Conservation (phyloP, 192 early-diverging fungal species). For the Podochytrium sp. region DNA sequence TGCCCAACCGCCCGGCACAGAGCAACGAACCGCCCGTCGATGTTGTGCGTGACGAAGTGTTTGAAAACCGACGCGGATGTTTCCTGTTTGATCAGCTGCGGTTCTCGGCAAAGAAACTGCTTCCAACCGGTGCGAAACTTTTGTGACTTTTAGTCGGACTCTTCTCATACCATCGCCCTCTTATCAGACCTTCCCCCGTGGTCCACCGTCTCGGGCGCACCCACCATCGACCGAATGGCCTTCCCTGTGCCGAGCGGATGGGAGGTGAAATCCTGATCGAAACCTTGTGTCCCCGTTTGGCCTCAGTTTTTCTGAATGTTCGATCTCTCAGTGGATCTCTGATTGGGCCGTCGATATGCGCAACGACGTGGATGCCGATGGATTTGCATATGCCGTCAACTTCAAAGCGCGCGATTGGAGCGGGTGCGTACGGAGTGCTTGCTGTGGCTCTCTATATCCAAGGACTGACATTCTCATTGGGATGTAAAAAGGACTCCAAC, state of each 20-base stretch:
- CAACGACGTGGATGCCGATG: conserved; percentile 21
- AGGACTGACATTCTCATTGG: too few species aligned
- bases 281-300: background rate
- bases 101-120: conserved; percentile 20
- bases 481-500: too few species aligned
- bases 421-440: too few species aligned
- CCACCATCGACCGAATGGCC: conserved; percentile 15
- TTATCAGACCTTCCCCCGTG: conserved; percentile 4
- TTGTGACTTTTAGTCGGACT: background rate
- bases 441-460: too few species aligned
- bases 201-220: background rate
- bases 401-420: conserved; percentile 15
- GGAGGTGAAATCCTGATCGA: conserved; percentile 1
- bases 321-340: conserved; percentile 7
- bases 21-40: background rate
- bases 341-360: conserved; percentile 24
- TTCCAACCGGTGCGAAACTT: conserved; percentile 4
- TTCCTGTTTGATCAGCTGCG: conserved; percentile 11
- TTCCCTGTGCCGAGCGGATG: conserved; percentile 20
- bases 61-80: conserved; percentile 20
- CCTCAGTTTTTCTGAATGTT: background rate
- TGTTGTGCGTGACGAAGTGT: conserved; percentile 26
- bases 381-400: conserved; percentile 7
- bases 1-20: background rate
- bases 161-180: background rate